Conservation (phyloP, 2,329 filamentous ascomycete species). For the Aspergillus brunneoviolaceus region DNA sequence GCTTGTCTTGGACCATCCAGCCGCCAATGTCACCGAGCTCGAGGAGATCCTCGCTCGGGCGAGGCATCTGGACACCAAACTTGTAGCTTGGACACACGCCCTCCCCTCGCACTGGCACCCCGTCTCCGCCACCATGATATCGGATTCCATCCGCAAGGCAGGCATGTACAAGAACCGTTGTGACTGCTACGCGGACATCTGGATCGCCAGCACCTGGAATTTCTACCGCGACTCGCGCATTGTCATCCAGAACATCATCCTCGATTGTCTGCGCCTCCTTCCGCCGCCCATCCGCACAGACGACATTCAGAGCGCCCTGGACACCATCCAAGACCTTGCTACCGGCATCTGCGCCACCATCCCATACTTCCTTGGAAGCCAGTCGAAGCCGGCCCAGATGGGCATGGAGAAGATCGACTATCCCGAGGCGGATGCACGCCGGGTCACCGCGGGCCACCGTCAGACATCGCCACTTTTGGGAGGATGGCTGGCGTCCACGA, state of each 20-base stretch:
- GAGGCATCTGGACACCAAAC: constrained; percentile 21
- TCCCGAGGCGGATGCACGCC: constrained; percentile 22
- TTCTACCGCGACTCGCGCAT: constrained; percentile 31
- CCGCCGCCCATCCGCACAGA: constrained; percentile 2
- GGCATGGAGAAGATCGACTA: constrained; percentile 24
- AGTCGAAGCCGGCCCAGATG: constrained; percentile 24
- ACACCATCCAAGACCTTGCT: constrained; percentile 20
- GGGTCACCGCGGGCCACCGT: constrained; percentile 19
- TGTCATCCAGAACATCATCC: constrained; percentile 28
- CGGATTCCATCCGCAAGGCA: constrained; percentile 26
- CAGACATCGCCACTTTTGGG: constrained; percentile 28
- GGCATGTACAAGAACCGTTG: constrained; percentile 27
- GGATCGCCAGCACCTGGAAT: constrained; percentile 32
- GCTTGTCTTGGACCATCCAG: constrained; percentile 3
- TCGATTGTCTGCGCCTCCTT: constrained; percentile 25
- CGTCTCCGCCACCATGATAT: constrained; percentile 23
- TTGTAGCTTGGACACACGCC: constrained; percentile 24
- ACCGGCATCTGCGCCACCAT: constrained; percentile 30
- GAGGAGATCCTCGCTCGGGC: constrained; percentile 21
- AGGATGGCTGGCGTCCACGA: constrained; percentile 25
- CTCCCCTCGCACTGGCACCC: constrained; percentile 28
- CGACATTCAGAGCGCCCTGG: constrained; percentile 1
- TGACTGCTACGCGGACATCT: constrained; percentile 33
- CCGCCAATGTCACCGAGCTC: constrained; percentile 9
- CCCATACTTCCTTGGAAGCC: constrained; percentile 29